Conservation (phyloP, 2,329 filamentous ascomycete genomes). For the Ceratocystis eucalypticola region DNA sequence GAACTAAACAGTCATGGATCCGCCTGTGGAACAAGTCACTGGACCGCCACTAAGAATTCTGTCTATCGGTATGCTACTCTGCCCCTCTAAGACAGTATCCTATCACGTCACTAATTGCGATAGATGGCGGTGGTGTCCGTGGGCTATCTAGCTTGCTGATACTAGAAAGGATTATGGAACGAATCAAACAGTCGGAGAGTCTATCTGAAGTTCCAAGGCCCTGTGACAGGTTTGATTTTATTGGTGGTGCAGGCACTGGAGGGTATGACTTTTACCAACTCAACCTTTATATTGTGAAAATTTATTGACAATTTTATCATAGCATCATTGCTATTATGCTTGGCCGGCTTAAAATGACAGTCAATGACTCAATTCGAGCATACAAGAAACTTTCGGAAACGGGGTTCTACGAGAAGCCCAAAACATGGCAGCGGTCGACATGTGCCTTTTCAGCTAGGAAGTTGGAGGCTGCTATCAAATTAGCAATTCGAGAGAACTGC, state of each 20-base stretch:
- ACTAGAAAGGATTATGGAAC: slow-evolving; percentile 23
- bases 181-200: slow-evolving; percentile 17
- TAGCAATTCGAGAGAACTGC: not conserved
- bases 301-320: no score
- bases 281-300: no score
- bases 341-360: not conserved
- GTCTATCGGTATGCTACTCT: no score
- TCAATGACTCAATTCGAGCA: not conserved
- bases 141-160: slow-evolving; percentile 24
- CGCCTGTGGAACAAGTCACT: no score
- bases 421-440: fast-evolving
- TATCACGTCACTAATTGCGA: no score
- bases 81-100: fast-evolving
- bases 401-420: not conserved
- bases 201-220: slow-evolving; percentile 21
- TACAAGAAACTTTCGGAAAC: not conserved
- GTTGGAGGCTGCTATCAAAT: not conserved
- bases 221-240: slow-evolving; percentile 24
- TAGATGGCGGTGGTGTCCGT: slow-evolving; percentile 23
- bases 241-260: slow-evolving; percentile 25
- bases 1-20: no score
- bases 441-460: not conserved
- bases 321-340: not conserved
- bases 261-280: slow-evolving; percentile 19
- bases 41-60: no score